Conservation (phyloP, 768 basidiomycete genomes). For the Macrolepiota albuminosa region DNA sequence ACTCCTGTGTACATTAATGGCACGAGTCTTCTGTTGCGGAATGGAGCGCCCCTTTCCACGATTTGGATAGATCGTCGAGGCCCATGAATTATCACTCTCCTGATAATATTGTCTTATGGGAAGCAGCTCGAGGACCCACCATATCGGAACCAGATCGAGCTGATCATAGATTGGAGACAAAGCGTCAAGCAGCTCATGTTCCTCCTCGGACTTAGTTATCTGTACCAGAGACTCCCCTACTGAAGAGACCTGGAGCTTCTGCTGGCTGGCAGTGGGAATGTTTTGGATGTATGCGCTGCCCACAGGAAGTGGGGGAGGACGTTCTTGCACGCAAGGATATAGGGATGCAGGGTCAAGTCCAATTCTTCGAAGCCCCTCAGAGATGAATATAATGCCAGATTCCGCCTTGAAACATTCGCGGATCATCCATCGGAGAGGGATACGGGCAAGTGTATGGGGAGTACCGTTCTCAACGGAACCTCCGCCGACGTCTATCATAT, state of each 20-base stretch:
- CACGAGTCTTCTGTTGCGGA: constrained; percentile 14
- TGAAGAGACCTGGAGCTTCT: too few relatives aligned
- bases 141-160: constrained; percentile 36
- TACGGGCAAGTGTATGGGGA: constrained; percentile 44
- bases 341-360: constrained; percentile 32
- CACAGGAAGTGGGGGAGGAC: constrained; percentile 19
- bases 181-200: constrained; percentile 60
- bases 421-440: constrained; percentile 67
- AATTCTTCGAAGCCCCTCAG: constrained; percentile 37
- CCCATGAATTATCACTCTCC: constrained; percentile 17
- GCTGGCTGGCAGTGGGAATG: too few relatives aligned
- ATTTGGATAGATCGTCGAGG: too few relatives aligned
- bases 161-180: constrained; percentile 57
- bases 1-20: constrained; percentile 48
- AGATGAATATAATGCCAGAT: constrained; percentile 57
- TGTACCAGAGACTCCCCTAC: constrained; percentile 5
- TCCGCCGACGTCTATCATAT: too few relatives aligned
- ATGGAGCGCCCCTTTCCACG: too few relatives aligned
- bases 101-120: constrained; percentile 40
- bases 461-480: constrained; percentile 29
- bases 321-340: constrained; percentile 33
- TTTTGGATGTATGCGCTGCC: too few relatives aligned
- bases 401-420: constrained; percentile 61
- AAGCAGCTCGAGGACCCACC: constrained; percentile 70
- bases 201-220: constrained; percentile 39